Percentiles rank a stretch among this genome's conserved stretches.
Evolutionary conservation across 2,329 filamentous ascomycete species (phyloP).

Genomic region (Myriangium duriaei): DNA sequence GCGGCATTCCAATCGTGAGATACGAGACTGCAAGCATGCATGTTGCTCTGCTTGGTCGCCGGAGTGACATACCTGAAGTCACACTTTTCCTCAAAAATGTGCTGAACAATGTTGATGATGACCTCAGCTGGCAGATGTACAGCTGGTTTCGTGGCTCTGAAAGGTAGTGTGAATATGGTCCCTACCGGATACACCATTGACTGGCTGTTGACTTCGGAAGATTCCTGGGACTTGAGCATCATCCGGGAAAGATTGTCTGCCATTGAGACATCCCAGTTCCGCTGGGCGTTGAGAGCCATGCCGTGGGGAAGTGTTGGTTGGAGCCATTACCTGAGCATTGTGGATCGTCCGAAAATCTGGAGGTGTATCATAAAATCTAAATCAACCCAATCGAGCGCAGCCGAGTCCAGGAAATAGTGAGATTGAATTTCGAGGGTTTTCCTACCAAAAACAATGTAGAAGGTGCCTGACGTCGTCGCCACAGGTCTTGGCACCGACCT

Average conservation of each 20-base stretch:
- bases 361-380: too few relatives aligned
- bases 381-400: too few relatives aligned
- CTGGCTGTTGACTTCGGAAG: neutral
- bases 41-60: constrained; percentile 29
- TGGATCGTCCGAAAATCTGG: too few relatives aligned
- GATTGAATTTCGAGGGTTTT: too few relatives aligned
- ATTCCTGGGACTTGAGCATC: neutral
- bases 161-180: neutral
- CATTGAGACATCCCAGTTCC: constrained; percentile 25
- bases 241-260: constrained; percentile 21
- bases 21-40: constrained; percentile 41
- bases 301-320: too few relatives aligned
- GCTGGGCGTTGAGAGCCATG: constrained; percentile 24
- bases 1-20: constrained; percentile 46
- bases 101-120: constrained; percentile 36
- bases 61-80: neutral
- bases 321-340: too few relatives aligned
- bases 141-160: neutral
- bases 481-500: too few relatives aligned
- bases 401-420: too few relatives aligned
- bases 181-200: neutral
- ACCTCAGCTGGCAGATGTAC: constrained; percentile 42
- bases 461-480: too few relatives aligned
- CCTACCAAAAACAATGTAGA: too few relatives aligned
- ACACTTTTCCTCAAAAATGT: constrained; percentile 23